Evolutionary conservation across 345 rosid species (phyloP), one percentile per base, ranked within the genome.

Genomic region (Conringia planisiliqua): DNA sequence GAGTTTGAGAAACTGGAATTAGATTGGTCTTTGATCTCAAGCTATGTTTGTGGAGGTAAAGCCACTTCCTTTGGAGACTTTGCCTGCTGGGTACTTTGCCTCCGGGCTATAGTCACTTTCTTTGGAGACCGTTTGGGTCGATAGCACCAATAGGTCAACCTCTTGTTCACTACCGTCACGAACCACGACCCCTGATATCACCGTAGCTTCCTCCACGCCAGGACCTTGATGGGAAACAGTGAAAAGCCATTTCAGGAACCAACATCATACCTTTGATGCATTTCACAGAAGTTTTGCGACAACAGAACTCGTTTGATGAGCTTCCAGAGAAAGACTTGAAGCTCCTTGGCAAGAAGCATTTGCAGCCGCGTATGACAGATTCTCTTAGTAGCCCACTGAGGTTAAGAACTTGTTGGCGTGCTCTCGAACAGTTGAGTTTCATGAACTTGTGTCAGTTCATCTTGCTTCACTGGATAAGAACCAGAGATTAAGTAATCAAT

Each of bases 301-400:
- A 89, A 62, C 82, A 84, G 55, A 79, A 86, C 68, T 84, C 78
- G 22, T 70, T 71, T 0, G 74, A 71, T 13, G 81, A 44, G 56
- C 78, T 73, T 80, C 97, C 93, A 0, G 82, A 72, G 59, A 89
- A 89, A 83, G 69, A 92, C 78, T 67, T 82, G 84, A 51, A 51
- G 92, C 88, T 46, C 92, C 98, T 78, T 87, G 92, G 85, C 96
- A 89, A 74, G 91, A 89, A 50, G 87, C 82, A 33, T n/a, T n/a
- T n/a, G n/a, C n/a, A n/a, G n/a, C n/a, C n/a, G n/a, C n/a, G n/a
- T 73, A 82, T 44, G 90, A 80, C 47, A 89, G 68, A 62, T n/a
- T n/a, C 81, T 76, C 81, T 61, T 80, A 83, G 16, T 74, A 52
- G 62, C 70, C 39, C 20, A 59, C 79, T 5, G 74, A 69, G 64